These are phyloP conservation scores for Melastoma candidum DNA, from an alignment of 441 rosid species.

Conservation along the genomic window DNA sequence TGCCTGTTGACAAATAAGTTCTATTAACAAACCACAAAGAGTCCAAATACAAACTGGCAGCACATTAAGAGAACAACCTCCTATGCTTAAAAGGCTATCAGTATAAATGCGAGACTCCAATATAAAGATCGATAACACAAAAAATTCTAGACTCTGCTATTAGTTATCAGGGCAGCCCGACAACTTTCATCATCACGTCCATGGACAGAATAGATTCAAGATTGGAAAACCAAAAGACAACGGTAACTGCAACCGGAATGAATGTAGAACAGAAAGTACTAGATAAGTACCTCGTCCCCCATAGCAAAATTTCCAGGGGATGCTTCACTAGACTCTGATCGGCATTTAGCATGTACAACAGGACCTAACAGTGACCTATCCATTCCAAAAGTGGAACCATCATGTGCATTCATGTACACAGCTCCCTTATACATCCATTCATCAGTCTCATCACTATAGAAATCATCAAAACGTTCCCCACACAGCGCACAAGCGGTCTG, in stretches of 20 bases:
- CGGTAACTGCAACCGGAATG: slow-evolving; percentile 1
- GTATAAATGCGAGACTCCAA: no score
- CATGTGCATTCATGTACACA: slow-evolving; percentile 77
- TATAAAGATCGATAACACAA: no score
- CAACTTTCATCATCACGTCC: no score
- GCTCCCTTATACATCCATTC: slow-evolving; percentile 99
- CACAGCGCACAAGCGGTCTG: slow-evolving; percentile 86
- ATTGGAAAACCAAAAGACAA: neutral
- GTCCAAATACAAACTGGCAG: no score
- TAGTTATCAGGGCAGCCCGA: no score
- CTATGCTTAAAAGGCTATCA: no score
- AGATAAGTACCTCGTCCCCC: slow-evolving; percentile 44
- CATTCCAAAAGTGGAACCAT: slow-evolving; percentile 42
- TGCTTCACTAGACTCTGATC: slow-evolving; percentile 62
- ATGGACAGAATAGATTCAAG: no score
- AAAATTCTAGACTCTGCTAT: no score
- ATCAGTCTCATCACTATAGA: slow-evolving; percentile 91
- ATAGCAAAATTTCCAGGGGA: slow-evolving; percentile 35
- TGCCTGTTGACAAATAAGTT: no score
- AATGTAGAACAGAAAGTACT: slow-evolving; percentile 1
- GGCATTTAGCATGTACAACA: slow-evolving; percentile 97
- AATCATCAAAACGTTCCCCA: slow-evolving; percentile 93
- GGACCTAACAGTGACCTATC: slow-evolving; percentile 87
- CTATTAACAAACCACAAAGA: no score
- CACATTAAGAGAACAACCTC: no score